These are phyloP conservation scores for Arthromyces matolae DNA, from an alignment of 768 basidiomycete species.

Conservation along the genomic window DNA sequence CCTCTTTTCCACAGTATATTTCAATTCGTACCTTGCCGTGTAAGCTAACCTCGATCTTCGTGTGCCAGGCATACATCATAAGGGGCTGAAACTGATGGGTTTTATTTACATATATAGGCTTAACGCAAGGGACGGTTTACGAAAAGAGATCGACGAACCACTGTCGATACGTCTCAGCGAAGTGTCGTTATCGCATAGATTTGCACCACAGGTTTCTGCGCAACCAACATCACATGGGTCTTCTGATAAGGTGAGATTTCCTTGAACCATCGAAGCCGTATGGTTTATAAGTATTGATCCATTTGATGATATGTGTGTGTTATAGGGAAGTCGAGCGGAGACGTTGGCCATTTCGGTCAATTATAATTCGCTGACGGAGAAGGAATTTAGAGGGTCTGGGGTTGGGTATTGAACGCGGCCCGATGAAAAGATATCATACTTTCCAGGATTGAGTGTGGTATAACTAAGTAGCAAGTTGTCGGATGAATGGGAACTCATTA, in stretches of 20 bases:
- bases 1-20: conserved; percentile 52
- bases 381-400: too few relatives aligned
- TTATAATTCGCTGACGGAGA: conserved; percentile 14
- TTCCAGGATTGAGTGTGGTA: too few relatives aligned
- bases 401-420: too few relatives aligned
- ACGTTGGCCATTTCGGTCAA: conserved; percentile 13
- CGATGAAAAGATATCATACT: too few relatives aligned
- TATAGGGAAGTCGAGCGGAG: conserved; percentile 10
- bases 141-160: conserved; percentile 29
- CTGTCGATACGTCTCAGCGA: conserved; percentile 43
- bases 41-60: conserved; percentile 13
- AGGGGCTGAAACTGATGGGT: background rate
- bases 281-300: too few relatives aligned
- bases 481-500: too few relatives aligned
- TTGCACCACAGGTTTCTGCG: background rate
- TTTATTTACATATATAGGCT: conserved; percentile 25
- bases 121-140: conserved; percentile 43
- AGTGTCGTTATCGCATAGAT: conserved; percentile 15
- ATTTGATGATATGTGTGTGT: too few relatives aligned
- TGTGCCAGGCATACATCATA: too few relatives aligned
- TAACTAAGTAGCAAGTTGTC: too few relatives aligned
- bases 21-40: conserved; percentile 54
- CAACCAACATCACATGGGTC: background rate
- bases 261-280: background rate
- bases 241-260: conserved; percentile 11